Conservation (phyloP, 495 filamentous ascomycete genomes). For the Penicillium manginii region DNA sequence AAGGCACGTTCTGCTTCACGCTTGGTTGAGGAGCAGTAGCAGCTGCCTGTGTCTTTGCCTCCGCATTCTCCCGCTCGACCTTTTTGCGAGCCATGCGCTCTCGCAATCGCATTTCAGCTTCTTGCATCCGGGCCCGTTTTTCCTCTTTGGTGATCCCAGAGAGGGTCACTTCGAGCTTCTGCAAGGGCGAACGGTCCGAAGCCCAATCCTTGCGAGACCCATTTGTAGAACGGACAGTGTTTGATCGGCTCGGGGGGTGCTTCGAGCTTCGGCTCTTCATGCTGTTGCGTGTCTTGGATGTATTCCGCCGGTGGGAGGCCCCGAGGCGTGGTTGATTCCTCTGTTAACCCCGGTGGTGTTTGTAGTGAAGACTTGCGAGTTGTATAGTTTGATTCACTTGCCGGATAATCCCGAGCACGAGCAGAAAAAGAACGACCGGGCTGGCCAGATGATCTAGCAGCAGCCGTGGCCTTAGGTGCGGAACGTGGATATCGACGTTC, state of each 20-base stretch:
- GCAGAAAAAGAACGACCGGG: slow-evolving; percentile 24
- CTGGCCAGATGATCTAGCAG: slow-evolving; percentile 5
- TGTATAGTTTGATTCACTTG: slow-evolving; percentile 26
- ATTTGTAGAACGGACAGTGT: slow-evolving; percentile 42
- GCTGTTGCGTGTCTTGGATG: slow-evolving; percentile 11
- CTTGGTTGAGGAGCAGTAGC: slow-evolving; percentile 4
- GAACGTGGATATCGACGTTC: slow-evolving; percentile 1
- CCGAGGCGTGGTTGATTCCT: slow-evolving; percentile 30
- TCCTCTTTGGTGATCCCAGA: slow-evolving; percentile 91
- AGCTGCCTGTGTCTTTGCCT: slow-evolving; percentile 24
- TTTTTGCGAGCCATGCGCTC: slow-evolving; percentile 50
- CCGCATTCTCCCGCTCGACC: slow-evolving; percentile 27
- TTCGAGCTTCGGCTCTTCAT: slow-evolving; percentile 2
- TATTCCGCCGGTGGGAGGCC: slow-evolving; percentile 20
- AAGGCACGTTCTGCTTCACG: slow-evolving; percentile 11
- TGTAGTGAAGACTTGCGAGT: slow-evolving; percentile 17
- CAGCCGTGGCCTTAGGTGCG: slow-evolving; percentile 6
- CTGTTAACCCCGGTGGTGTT: slow-evolving; percentile 9
- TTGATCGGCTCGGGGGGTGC: slow-evolving; percentile 33
- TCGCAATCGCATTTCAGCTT: slow-evolving; percentile 67
- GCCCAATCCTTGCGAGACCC: slow-evolving; percentile 55
- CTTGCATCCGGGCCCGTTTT: slow-evolving; percentile 77
- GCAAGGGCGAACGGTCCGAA: slow-evolving; percentile 82
- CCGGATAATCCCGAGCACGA: slow-evolving; percentile 21
- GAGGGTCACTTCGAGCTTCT: slow-evolving; percentile 86